Conservation (phyloP, 2,329 filamentous ascomycete genomes). For the Nothophoma quercina region DNA sequence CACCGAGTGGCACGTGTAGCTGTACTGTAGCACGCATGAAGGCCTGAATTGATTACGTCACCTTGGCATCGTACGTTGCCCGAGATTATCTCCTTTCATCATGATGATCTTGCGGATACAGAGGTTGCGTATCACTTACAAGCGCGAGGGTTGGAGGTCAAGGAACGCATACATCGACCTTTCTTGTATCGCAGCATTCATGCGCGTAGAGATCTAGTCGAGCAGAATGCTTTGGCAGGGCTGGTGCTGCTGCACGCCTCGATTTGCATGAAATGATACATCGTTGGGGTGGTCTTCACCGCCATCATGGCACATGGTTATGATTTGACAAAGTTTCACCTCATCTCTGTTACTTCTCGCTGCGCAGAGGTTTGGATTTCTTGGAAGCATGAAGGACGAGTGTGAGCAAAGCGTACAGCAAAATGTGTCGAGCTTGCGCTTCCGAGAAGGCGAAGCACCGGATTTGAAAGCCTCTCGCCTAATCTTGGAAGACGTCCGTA, state of each 20-base stretch:
- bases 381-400: neutral
- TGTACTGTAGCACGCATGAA: too few relatives aligned
- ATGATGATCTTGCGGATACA: conserved; percentile 5
- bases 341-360: conserved; percentile 37
- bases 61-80: conserved; percentile 8
- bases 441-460: conserved; percentile 28
- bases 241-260: conserved; percentile 29
- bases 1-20: neutral
- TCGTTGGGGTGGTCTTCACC: conserved; percentile 29
- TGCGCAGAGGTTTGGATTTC: conserved; percentile 25
- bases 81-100: conserved; percentile 27
- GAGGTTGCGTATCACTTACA: conserved; percentile 27
- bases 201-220: conserved; percentile 15
- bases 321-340: conserved; percentile 25
- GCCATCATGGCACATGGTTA: conserved; percentile 46
- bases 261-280: conserved; percentile 22
- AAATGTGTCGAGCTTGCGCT: conserved; percentile 21
- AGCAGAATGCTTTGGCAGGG: conserved; percentile 18
- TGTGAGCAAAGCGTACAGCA: conserved; percentile 11
- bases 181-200: conserved; percentile 44
- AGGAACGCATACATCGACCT: conserved; percentile 41
- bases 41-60: neutral
- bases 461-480: conserved; percentile 18
- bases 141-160: conserved; percentile 15
- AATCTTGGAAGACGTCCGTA: conserved; percentile 4